Conservation (phyloP, 2,329 filamentous ascomycete species). For the Pestalotiopsis sp. region DNA sequence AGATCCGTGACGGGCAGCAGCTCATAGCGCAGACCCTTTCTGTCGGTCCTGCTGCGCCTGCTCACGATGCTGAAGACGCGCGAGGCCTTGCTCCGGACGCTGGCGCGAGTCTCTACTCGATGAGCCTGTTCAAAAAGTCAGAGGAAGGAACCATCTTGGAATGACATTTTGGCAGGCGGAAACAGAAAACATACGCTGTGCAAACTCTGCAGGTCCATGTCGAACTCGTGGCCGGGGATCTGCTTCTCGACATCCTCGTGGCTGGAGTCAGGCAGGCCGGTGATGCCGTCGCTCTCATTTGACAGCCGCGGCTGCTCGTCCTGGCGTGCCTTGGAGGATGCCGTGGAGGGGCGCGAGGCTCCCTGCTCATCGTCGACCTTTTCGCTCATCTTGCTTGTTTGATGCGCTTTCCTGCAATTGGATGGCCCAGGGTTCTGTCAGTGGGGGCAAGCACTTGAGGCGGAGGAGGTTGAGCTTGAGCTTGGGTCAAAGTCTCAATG, state of each 20-base stretch:
- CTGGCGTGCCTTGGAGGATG: background rate
- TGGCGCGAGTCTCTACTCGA: conserved; percentile 8
- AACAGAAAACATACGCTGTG: background rate
- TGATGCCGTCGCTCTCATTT: background rate
- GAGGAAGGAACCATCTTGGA: background rate
- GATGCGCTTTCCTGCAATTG: too few relatives aligned
- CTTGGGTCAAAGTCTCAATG: background rate
- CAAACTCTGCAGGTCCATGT: conserved; percentile 12
- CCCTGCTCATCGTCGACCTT: background rate
- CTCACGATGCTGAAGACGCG: conserved; percentile 13
- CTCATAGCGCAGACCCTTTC: conserved; percentile 11
- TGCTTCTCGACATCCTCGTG: conserved; percentile 12
- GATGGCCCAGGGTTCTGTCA: background rate
- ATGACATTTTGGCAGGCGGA: background rate
- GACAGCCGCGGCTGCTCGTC: background rate
- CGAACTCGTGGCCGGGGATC: conserved; percentile 12
- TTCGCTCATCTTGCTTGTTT: conserved; percentile 2
- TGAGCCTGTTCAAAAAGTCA: background rate
- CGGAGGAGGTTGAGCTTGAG: background rate
- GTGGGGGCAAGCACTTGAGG: background rate
- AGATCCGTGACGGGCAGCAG: conserved; percentile 11
- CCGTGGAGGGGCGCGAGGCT: conserved; percentile 2
- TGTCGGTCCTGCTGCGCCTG: conserved; percentile 10
- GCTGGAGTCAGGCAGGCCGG: background rate
- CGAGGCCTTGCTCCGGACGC: conserved; percentile 8